Evolutionary conservation across 345 rosid species (phyloP), one percentile per base, ranked within the genome.

Genomic region (Aethionema arabicum): DNA sequence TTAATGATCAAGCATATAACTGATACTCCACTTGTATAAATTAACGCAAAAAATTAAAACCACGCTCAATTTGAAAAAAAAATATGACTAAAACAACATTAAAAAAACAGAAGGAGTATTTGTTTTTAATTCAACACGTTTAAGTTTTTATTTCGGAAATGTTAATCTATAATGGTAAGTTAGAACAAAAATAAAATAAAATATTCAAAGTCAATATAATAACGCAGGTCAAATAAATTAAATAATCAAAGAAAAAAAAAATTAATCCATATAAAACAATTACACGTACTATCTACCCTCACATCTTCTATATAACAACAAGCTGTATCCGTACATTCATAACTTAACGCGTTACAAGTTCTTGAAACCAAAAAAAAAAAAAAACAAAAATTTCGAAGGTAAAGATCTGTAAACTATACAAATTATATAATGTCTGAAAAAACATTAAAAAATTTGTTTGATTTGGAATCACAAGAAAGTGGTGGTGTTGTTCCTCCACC

Each of bases 401-500:
- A 21, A 21, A 21, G 27, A 21, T 21, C 27, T 21, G 27, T 21
- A n/a, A n/a, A n/a, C n/a, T n/a, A 21, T 21, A 21, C 27, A 21
- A 21, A 21, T 27, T 16, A 49, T 8, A 53, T 9, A 48, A 71
- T 71, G 75, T 51, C 65, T 8, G 57, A 8, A 36, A 65, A 42
- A 43, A 13, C 16, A 31, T 52, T 38, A 8, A 37, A 3, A 7
- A 38, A 9, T 2, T 13, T n/a, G 55, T 32, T 71, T 59, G 70
- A 59, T 52, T 33, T 52, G 49, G 75, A 72, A 65, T 72, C 66
- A 44, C 70, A 58, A 52, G 57, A 59, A 45, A 72, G 52, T 15
- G 13, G 66, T 65, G 64, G 13, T n/a, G 33, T 64, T n/a, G n/a
- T n/a, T n/a, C n/a, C n/a, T 63, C 44, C 66, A 65, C 61, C 70